Evolutionary conservation across 805 yeast species (phyloP).

Genomic region (Candida sanyiensis): DNA sequence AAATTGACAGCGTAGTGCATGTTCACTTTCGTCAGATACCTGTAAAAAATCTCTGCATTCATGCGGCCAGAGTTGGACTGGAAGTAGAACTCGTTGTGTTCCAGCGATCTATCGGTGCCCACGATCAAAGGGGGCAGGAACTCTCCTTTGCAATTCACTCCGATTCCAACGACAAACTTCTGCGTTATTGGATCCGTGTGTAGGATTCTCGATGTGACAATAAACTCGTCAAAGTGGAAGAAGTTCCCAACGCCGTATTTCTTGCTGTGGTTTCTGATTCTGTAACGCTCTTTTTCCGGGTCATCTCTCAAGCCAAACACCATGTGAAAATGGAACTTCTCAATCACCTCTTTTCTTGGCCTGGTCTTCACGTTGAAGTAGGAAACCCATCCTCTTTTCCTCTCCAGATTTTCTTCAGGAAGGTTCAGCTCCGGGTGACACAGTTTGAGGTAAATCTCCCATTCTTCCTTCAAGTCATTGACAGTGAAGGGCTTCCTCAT

Average conservation of each 20-base stretch:
- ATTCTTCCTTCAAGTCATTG: slow-evolving; percentile 28
- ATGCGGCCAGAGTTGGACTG: slow-evolving; percentile 15
- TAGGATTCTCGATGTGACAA: slow-evolving; percentile 19
- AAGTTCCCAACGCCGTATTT: slow-evolving; percentile 24
- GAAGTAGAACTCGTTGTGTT: slow-evolving; percentile 10
- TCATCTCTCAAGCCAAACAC: neutral
- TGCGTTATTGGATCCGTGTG: slow-evolving; percentile 13
- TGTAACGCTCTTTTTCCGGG: slow-evolving; percentile 8
- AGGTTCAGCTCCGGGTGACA: slow-evolving; percentile 10
- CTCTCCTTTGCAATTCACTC: slow-evolving; percentile 20
- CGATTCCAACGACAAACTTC: slow-evolving; percentile 17
- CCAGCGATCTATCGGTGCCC: slow-evolving; percentile 1
- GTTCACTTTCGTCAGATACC: slow-evolving; percentile 16
- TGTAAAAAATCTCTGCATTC: slow-evolving; percentile 22
- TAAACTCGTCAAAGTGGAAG: slow-evolving; percentile 34
- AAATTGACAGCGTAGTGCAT: slow-evolving; percentile 3
- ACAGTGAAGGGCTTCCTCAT: slow-evolving; percentile 27
- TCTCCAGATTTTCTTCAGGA: slow-evolving; percentile 8
- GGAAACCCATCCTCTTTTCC: slow-evolving; percentile 38
- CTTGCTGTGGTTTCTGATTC: slow-evolving; percentile 20
- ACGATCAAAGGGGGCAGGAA: slow-evolving; percentile 17
- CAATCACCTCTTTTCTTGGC: slow-evolving; percentile 26
- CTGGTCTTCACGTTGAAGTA: slow-evolving; percentile 32
- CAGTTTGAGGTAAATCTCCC: slow-evolving; percentile 20
- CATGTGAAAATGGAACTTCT: slow-evolving; percentile 18